Evolutionary conservation across 768 basidiomycete species (phyloP), one percentile per base, ranked within the genome.

Genomic region (Lentinus tigrinus): DNA sequence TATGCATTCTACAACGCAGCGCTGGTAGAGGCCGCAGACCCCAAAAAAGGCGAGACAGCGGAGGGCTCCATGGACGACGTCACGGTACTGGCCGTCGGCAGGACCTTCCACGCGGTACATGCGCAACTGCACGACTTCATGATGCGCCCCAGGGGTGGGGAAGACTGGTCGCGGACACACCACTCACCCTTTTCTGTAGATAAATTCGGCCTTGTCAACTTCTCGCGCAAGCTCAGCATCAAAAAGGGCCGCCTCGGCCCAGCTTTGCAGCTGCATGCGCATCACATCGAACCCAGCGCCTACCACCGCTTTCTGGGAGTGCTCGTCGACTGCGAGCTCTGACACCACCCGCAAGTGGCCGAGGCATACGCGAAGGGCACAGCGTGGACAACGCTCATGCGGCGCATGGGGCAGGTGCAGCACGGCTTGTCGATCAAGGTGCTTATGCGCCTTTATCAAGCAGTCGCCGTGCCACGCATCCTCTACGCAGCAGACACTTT

Each of bases 1-100:
- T 74, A 72, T 49, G 60, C 69, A 9, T 66, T 75, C 14, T 75
- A 72, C 62, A 76, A 74, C 50, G 7, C 72, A 0, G 56, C 64
- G 46, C 55, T 73, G 0, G 54, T 71, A 0, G 47, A 64, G 1
- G n/a, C 56, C 0, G 62, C 57, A 36, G 50, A 60, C 1, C 54
- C 63, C 23, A 48, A 54, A 6, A n/a, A n/a, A n/a, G n/a, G n/a
- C n/a, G n/a, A n/a, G n/a, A n/a, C n/a, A n/a, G 54, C 63, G 2
- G 39, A 42, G 3, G 59, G 63, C 11, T 39, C 37, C 36, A 47
- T 69, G 57, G 65, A 71, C 56, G 58, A 69, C 34, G 54, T 61
- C 4, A 50, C 57, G 0, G n/a, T 63, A 17, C 8, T 58, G 5
- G 58, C 55, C 0, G 36, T 39, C 2, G 66, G 36, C 0, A 26